phyloP scores from a whole-genome alignment of 345 rosid species.

The Sisymbrium irio region DNA sequence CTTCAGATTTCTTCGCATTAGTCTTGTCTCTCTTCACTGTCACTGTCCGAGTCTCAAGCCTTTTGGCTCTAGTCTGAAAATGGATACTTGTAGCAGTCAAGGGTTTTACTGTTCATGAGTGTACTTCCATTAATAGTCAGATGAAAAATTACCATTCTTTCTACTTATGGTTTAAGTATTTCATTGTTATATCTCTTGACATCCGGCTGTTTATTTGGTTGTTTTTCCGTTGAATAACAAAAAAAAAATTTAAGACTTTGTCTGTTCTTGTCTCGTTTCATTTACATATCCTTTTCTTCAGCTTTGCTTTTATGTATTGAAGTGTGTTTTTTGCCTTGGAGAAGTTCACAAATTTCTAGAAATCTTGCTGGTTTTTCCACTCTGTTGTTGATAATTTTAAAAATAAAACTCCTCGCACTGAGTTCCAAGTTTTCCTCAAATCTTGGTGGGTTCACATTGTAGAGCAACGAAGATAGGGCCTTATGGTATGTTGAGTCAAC shows the following conservation, averaged over 20 bases:
- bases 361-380: not conserved
- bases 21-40: conserved; percentile 6
- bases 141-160: not conserved
- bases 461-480: not conserved
- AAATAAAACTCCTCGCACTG: not conserved
- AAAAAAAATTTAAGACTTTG: not conserved
- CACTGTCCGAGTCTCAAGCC: not conserved
- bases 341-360: not conserved
- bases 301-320: not conserved
- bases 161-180: not conserved
- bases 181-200: not conserved
- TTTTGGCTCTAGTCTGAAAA: conserved; percentile 2
- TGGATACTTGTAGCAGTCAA: not conserved
- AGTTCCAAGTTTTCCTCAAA: conserved; percentile 4
- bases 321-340: not conserved
- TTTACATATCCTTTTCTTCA: not conserved
- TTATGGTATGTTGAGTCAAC: not conserved
- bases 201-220: conserved; percentile 5
- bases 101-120: conserved; percentile 25
- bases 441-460: conserved; percentile 8
- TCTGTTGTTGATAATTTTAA: not conserved
- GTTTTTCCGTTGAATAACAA: not conserved
- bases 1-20: conserved; percentile 8
- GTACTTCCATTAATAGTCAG: conserved; percentile 2
- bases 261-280: conserved; percentile 3